Conservation (phyloP, 805 yeast species). For the Saturnispora saitoi region DNA sequence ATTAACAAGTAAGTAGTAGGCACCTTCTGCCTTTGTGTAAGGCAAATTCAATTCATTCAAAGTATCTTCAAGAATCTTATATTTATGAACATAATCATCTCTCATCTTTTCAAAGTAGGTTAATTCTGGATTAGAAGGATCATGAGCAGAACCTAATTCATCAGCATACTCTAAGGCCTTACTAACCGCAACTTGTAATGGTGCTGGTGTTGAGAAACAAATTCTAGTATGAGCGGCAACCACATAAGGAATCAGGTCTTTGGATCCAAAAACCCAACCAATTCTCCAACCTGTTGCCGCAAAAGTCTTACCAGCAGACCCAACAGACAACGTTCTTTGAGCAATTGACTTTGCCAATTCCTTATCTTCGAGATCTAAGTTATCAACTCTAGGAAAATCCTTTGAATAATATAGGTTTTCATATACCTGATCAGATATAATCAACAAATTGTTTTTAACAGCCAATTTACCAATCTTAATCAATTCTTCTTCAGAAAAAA, state of each 20-base stretch:
- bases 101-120: conserved; percentile 67
- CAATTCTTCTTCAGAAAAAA: conserved; percentile 71
- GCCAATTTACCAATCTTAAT: conserved; percentile 70
- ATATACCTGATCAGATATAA: conserved; percentile 91
- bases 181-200: conserved; percentile 88
- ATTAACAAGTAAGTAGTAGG: conserved; percentile 86
- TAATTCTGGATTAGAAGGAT: conserved; percentile 3
- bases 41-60: conserved; percentile 87
- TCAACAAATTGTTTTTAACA: conserved; percentile 71
- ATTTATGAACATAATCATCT: conserved; percentile 59
- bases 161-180: conserved; percentile 60
- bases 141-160: conserved; percentile 25
- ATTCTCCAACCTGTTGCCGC: conserved; percentile 99
- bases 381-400: conserved; percentile 73
- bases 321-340: conserved; percentile 77
- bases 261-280: conserved; percentile 89
- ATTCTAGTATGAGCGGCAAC: conserved; percentile 90
- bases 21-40: conserved; percentile 87
- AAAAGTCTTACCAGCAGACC: conserved; percentile 95
- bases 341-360: conserved; percentile 33
- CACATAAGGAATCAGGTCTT: conserved; percentile 73
- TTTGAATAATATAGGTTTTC: conserved; percentile 72
- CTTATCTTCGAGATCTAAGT: conserved; percentile 55
- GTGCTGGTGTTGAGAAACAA: conserved; percentile 85
- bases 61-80: conserved; percentile 59